Base-by-base conservation (phyloP, 2,329 filamentous ascomycete genomes). In the Ophiocordyceps sinensis region DNA sequence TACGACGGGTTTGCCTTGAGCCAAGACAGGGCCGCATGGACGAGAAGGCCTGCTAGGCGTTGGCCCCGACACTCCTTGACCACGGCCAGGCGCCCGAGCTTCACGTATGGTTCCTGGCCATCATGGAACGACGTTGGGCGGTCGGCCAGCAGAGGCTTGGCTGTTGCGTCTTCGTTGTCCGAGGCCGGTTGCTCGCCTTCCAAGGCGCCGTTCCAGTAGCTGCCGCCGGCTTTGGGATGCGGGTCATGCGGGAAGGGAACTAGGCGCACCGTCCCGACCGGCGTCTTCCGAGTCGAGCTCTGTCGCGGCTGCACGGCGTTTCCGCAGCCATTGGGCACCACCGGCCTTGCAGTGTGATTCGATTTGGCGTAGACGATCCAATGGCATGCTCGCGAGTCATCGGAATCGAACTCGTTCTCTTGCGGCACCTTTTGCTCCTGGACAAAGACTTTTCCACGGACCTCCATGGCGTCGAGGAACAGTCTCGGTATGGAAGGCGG, bases 331-430 rank as follows among this genome's bases (percentile, higher is more conserved):
- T 73, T 64, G 26, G 60, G 62, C 36, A 63, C 50, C 54, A 70
- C 67, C 5, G 57, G 54, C 44, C 61, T 59, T 36, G 62, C 60
- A 4, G 57, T 61, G 38, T 61, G 65, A 41, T 71, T 71, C 42
- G 82, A 69, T 14, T 71, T 77, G 38, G 77, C 76, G 60, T 94
- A 94, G n/a, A 80, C 68, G 28, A 94, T 80, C 83, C 85, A 94
- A 60, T 95, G 87, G 63, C 80, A 89, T 49, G 77, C 80, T 30
- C 84, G 74, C 1, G 71, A 49, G 58, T 96, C 89, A 56, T 95
- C 86, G 1, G 70, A 64, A 64, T 95, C 89, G 48, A 85, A 71
- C 59, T 96, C 88, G 48, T 77, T 75, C 31, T 82, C 76, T 1
- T 77, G 59, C 0, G 73, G 67, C 13, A 77, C 64, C 0, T 59